Evolutionary conservation across 495 filamentous ascomycete species (phyloP).

Genomic region (Hapsidospora chrysogenum): DNA sequence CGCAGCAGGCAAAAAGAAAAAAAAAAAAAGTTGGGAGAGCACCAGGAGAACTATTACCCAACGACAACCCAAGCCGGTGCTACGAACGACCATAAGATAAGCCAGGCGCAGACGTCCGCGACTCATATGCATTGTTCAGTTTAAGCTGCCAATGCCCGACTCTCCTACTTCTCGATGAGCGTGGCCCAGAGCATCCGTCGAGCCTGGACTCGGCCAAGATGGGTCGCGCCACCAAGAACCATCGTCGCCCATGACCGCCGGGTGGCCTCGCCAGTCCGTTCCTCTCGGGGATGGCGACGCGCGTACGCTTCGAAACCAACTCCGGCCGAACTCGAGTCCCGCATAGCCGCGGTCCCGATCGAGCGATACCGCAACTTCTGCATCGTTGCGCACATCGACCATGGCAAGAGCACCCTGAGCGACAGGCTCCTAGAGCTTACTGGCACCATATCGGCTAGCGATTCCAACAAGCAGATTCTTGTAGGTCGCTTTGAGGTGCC

Average conservation of each 20-base stretch:
- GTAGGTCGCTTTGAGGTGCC: constrained; percentile 3
- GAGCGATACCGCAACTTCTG: constrained; percentile 93
- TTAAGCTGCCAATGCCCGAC: background rate
- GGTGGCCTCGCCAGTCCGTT: background rate
- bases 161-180: constrained; percentile 1
- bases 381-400: constrained; percentile 97
- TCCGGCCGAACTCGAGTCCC: constrained; percentile 44
- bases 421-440: constrained; percentile 89
- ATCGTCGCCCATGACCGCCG: background rate
- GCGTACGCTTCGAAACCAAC: constrained; percentile 1
- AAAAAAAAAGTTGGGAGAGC: too few relatives aligned
- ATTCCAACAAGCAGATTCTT: constrained; percentile 84
- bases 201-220: constrained; percentile 2
- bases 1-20: too few relatives aligned
- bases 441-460: constrained; percentile 66
- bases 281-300: background rate
- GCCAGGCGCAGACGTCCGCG: too few relatives aligned
- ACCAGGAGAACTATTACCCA: too few relatives aligned
- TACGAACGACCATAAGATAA: too few relatives aligned
- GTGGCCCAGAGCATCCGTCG: constrained; percentile 1
- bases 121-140: too few relatives aligned
- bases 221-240: background rate
- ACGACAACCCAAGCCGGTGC: background rate
- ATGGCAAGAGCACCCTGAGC: constrained; percentile 90
- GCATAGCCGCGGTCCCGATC: constrained; percentile 78